Evolutionary conservation across 164 flowering plant species (phyloP), one percentile per base, ranked within the genome.

Genomic region (Kingdonia uniflora): DNA sequence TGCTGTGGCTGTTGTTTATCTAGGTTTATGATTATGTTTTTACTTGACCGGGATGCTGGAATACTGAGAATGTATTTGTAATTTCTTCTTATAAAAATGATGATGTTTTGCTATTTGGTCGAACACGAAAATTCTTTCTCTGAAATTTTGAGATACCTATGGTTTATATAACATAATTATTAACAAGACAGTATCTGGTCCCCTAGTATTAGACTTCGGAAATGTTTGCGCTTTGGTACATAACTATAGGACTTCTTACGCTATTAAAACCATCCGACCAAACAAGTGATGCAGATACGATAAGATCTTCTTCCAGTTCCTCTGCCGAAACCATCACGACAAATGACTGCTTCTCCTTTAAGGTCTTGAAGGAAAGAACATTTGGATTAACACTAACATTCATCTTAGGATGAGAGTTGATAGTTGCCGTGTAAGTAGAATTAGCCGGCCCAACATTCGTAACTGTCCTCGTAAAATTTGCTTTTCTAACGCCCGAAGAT

Each of bases 361-460:
- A 43, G 8, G 21, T 14, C 14, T 14, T 43, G 14, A 41, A 41
- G 43, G 43, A 5, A 12, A 41, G 43, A 4, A 41, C 43, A 2
- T 12, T 41, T 13, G 43, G 43, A 2, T 12, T 41, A 41, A 41
- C 43, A 41, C 5, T 12, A 41, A 41, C n/a, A 2, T 16, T n/a
- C 47, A 43, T 14, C 20, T 43, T 43, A 6, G 47, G 14, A 41
- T 14, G 43, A 41, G 47, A 43, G 11, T 8, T 14, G 47, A 43
- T 16, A 1, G 21, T 49, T 19, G 69, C 70, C 33, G n/a, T 71
- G 56, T 80, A 75, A 0, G 63, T 59, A 2, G 78, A 69, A 20
- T 62, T 71, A 6, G 66, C 56, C 0, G 11, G 8, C 0, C 85
- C 85, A 16, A 80, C 80, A 29, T 77, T 75, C 2, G 75, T 77